phyloP scores from a whole-genome alignment of 2,329 filamentous ascomycete genomes.

The Monosporascus sp. region DNA sequence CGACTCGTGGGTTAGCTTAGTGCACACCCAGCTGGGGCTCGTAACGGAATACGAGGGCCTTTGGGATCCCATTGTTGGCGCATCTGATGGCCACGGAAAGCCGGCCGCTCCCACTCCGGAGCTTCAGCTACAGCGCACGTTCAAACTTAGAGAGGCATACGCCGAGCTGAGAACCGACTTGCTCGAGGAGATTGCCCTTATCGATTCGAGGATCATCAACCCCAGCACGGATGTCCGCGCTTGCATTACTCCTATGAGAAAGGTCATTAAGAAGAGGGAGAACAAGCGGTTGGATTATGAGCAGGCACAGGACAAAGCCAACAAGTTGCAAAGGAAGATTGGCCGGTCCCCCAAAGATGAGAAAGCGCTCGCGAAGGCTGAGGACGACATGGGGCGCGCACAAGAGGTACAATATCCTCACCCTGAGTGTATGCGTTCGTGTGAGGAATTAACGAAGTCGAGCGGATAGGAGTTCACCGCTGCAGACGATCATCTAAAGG shows the following conservation, averaged over 20 bases:
- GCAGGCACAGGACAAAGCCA: constrained; percentile 66
- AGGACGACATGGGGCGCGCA: constrained; percentile 62
- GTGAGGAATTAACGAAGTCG: constrained; percentile 6
- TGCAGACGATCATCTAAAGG: constrained; percentile 69
- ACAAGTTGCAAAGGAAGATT: constrained; percentile 65
- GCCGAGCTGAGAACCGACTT: constrained; percentile 68
- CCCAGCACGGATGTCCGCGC: constrained; percentile 67
- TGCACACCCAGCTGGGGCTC: constrained; percentile 63
- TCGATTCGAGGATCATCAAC: constrained; percentile 65
- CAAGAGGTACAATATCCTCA: constrained; percentile 48
- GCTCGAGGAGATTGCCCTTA: constrained; percentile 62
- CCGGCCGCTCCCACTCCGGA: constrained; percentile 57
- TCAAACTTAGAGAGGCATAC: constrained; percentile 62
- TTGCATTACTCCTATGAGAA: constrained; percentile 66
- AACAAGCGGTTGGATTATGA: constrained; percentile 80
- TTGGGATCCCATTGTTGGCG: constrained; percentile 71
- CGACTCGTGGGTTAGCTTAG: constrained; percentile 71
- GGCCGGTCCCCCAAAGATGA: constrained; percentile 71
- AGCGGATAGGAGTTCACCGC: constrained; percentile 60
- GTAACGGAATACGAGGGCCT: constrained; percentile 65
- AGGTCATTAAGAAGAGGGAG: constrained; percentile 80
- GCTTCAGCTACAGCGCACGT: constrained; percentile 58
- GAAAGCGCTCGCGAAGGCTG: constrained; percentile 62
- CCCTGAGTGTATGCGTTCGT: background rate
- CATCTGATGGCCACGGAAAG: constrained; percentile 52